Conservation (phyloP, 306 rosid species). For the Cucumis melo region DNA sequence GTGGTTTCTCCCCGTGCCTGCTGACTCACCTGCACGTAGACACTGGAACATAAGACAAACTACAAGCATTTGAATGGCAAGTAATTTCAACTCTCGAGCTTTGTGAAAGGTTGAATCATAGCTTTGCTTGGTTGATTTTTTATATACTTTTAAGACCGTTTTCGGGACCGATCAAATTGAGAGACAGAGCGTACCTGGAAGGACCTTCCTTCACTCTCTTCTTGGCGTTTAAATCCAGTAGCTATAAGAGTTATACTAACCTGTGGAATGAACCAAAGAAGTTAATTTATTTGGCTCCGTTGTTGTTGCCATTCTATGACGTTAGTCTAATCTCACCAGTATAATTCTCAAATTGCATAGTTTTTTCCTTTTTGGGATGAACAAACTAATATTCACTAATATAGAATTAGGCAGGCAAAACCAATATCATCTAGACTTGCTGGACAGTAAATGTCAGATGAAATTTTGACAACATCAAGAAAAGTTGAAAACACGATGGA, state of each 20-base stretch:
- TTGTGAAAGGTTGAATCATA: not conserved
- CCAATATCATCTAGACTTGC: not conserved
- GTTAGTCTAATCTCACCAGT: not conserved
- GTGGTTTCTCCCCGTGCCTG: constrained; percentile 43
- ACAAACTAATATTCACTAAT: not conserved
- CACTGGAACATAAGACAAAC: constrained; percentile 1
- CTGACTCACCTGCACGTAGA: constrained; percentile 52
- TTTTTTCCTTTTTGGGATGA: not conserved
- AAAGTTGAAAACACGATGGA: not conserved
- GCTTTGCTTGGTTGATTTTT: not conserved
- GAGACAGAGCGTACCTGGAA: constrained; percentile 40
- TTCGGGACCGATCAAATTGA: not conserved
- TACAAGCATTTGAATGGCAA: not conserved
- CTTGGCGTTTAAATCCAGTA: constrained; percentile 99
- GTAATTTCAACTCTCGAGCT: not conserved
- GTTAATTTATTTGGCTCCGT: not conserved
- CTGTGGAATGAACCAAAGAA: constrained; percentile 23
- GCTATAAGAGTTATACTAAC: constrained; percentile 95
- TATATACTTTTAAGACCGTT: not conserved
- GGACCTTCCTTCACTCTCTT: constrained; percentile 73
- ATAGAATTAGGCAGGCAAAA: not conserved
- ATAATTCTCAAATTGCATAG: not conserved
- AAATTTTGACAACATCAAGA: not conserved
- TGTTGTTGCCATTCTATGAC: not conserved
- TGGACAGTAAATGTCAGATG: not conserved